Percentiles rank a stretch among this genome's conserved stretches.
phyloP scores from a whole-genome alignment of 306 rosid genomes.

The Rubus parviflorus region DNA sequence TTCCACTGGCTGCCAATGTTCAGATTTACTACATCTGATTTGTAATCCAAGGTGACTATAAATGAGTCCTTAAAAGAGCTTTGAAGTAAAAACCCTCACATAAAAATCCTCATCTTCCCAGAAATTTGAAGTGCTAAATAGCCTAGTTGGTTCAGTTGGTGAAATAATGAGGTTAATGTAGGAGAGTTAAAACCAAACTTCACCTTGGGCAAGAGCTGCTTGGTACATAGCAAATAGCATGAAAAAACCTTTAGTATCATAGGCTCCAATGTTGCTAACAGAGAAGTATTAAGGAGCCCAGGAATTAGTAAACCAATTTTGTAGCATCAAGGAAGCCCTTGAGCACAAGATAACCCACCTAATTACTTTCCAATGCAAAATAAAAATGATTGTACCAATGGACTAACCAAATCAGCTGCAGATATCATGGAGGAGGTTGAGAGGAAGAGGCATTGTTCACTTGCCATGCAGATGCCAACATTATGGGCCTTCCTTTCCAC shows the following conservation, averaged over 20 bases:
- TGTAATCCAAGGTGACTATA: not conserved
- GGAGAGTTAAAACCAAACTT: too few species aligned
- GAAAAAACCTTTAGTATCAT: not conserved
- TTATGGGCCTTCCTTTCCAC: conserved; percentile 70
- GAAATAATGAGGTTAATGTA: not conserved
- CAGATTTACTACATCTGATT: not conserved
- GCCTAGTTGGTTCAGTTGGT: not conserved
- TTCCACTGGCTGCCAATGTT: not conserved
- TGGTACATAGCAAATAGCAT: not conserved
- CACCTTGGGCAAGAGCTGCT: not conserved
- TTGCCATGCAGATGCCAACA: conserved; percentile 85
- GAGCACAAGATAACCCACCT: conserved; percentile 14
- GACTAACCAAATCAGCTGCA: not conserved
- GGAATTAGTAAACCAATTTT: not conserved
- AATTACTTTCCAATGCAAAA: conserved; percentile 16
- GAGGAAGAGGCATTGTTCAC: conserved; percentile 37
- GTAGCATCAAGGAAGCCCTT: not conserved
- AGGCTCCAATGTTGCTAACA: not conserved
- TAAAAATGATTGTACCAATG: not conserved
- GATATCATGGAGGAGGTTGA: not conserved
- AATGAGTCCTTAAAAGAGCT: not conserved
- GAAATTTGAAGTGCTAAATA: not conserved
- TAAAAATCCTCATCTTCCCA: not conserved
- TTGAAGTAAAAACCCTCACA: not conserved
- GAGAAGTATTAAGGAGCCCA: not conserved